Evolutionary conservation across 495 filamentous ascomycete species (phyloP), one percentile per base, ranked within the genome.

Genomic region (Venustampulla echinocandica): DNA sequence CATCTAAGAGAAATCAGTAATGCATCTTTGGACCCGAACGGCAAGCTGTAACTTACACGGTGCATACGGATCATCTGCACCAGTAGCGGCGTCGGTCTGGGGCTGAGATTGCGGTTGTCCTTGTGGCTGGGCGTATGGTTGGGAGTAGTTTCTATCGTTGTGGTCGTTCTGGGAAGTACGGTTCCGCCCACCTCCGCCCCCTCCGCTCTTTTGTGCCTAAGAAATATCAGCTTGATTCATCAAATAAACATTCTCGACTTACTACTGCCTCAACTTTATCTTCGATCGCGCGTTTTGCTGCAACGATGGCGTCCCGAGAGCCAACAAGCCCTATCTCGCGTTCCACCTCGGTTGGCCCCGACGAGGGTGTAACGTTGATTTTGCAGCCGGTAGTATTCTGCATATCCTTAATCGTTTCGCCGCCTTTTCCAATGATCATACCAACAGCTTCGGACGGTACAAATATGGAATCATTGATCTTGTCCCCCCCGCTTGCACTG

Each of bases 351-450:
- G 68, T 70, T 23, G 79, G 75, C 17, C 81, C 82, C 2, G 73
- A 78, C 2, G 82, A 75, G 42, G 77, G 80, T 19, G 85, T 82
- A 14, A 92, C 86, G 49, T 92, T 92, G 70, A 92, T 90, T 68
- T 90, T 88, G 72, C 86, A 92, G 18, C 82, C 82, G 0, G 85
- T 88, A 4, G 69, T 75, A 52, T 76, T 75, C 56, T 90, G 85
- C 80, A 88, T 89, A 54, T 90, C 85, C 41, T 85, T 85, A 57
- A 90, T 90, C 0, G 85, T 87, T 62, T 90, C 85, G 40, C 85
- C 85, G 40, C 85, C 82, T 66, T 88, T 88, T 52, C 85, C 85
- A 46, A 90, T 90, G 47, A 90, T 90, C 86, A 92, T 92, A 42
- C 86, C 86, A 17, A 92, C 86, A 7, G 86, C 82, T 56, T 92